phyloP scores from a whole-genome alignment of 2,329 filamentous ascomycete genomes.

The Drechslerella coelobrocha region DNA sequence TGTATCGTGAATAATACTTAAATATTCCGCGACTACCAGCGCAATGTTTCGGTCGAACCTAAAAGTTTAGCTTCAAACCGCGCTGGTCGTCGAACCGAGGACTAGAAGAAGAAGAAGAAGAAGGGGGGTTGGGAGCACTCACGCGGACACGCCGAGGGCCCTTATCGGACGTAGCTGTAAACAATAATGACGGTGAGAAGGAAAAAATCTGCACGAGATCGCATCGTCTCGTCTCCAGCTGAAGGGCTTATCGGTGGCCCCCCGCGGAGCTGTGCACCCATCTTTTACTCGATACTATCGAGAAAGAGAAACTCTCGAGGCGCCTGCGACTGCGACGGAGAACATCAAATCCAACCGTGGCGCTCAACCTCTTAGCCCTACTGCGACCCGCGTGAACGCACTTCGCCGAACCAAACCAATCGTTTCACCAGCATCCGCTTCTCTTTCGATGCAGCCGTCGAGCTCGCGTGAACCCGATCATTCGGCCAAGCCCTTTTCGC shows the following conservation, averaged over 20 bases:
- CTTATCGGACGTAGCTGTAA: neutral
- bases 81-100: neutral
- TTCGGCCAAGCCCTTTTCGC: slow-evolving; percentile 25
- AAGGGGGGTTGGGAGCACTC: neutral
- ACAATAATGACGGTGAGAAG: neutral
- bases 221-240: slow-evolving; percentile 11
- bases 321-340: neutral
- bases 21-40: slow-evolving; percentile 17
- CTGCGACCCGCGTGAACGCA: slow-evolving; percentile 35
- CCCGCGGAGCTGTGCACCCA: slow-evolving; percentile 23
- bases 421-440: slow-evolving; percentile 18
- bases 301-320: slow-evolving; percentile 38
- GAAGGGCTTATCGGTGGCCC: slow-evolving; percentile 36
- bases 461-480: slow-evolving; percentile 48
- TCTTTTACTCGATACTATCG: slow-evolving; percentile 48
- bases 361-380: slow-evolving; percentile 7
- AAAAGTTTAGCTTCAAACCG: neutral
- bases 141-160: neutral
- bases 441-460: slow-evolving; percentile 1
- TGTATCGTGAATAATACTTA: neutral
- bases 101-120: neutral
- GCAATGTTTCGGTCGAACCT: slow-evolving; percentile 6
- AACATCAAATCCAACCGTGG: neutral
- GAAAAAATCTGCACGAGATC: slow-evolving; percentile 1
- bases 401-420: slow-evolving; percentile 50